Percentiles rank a stretch among this genome's conserved stretches.
These are phyloP conservation scores for Ambrosia artemisiifolia DNA, from an alignment of 129 eudicot species.

Conservation along the genomic window DNA sequence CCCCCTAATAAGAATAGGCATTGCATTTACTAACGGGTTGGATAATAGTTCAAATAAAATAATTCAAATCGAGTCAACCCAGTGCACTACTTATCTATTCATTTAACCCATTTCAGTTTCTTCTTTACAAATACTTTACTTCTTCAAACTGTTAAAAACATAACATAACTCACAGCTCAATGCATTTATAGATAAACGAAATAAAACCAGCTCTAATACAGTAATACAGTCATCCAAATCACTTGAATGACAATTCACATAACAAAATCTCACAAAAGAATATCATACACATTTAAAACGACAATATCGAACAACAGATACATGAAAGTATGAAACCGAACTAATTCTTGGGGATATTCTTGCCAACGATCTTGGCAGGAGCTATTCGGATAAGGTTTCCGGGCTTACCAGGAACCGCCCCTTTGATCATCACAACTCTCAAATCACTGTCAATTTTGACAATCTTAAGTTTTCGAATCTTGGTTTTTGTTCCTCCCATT, in stretches of 20 bases:
- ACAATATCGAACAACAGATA: not conserved
- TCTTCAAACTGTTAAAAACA: not conserved
- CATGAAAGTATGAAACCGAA: conserved; percentile 6
- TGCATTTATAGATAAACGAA: not conserved
- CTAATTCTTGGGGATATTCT: conserved; percentile 79
- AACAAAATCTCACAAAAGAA: conserved; percentile 22
- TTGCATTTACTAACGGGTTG: too few relatives aligned
- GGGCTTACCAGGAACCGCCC: conserved; percentile 98
- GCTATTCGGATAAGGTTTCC: conserved; percentile 91
- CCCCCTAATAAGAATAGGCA: too few relatives aligned
- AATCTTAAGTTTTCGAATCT: conserved; percentile 75
- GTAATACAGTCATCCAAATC: not conserved
- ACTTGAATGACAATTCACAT: conserved; percentile 17
- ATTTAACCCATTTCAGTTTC: too few relatives aligned
- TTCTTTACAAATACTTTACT: too few relatives aligned
- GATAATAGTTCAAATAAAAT: too few relatives aligned
- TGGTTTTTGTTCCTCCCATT: conserved; percentile 91
- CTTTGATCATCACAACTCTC: conserved; percentile 83
- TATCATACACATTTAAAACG: not conserved
- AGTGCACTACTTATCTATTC: too few relatives aligned
- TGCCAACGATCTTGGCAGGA: conserved; percentile 96
- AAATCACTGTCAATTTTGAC: conserved; percentile 80
- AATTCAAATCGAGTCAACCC: too few relatives aligned
- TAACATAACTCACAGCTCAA: not conserved
- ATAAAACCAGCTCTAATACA: not conserved